A percentile compares a stretch with the other conserved stretches of the same genome.
Conservation (phyloP, 805 yeast genomes). For the Lipomyces chichibuensis region DNA sequence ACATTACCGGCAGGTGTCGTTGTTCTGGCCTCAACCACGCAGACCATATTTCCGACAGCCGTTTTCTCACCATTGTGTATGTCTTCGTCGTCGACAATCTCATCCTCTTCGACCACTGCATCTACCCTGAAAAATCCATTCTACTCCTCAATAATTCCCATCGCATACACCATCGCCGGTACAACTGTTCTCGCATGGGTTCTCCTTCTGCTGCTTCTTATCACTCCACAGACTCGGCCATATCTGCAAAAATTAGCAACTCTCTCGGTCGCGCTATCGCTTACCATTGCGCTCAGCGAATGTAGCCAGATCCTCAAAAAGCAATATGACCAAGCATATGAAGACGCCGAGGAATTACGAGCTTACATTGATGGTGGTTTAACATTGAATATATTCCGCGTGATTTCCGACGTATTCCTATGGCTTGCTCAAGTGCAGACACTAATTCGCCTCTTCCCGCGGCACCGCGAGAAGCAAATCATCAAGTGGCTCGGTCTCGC, state of each 20-base stretch:
- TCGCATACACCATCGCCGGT: constrained; percentile 43
- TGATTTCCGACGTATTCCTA: constrained; percentile 51
- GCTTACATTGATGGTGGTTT: constrained; percentile 46
- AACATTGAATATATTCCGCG: constrained; percentile 47
- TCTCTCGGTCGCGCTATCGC: constrained; percentile 56
- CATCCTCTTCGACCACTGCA: constrained; percentile 6
- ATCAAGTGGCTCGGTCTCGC: constrained; percentile 44
- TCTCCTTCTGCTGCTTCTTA: constrained; percentile 58
- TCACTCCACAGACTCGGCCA: constrained; percentile 64
- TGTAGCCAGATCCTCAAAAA: constrained; percentile 51
- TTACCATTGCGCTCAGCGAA: constrained; percentile 55
- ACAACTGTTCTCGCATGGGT: constrained; percentile 63
- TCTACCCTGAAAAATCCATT: constrained; percentile 38
- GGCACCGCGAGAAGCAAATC: constrained; percentile 43
- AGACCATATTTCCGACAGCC: constrained; percentile 22
- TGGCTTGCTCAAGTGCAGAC: constrained; percentile 62
- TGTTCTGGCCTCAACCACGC: constrained; percentile 27
- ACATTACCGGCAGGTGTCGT: constrained; percentile 34
- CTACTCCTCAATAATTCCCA: constrained; percentile 43
- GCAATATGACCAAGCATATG: constrained; percentile 59
- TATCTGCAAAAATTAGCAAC: constrained; percentile 60
- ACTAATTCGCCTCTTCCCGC: constrained; percentile 46
- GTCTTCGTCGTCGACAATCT: constrained; percentile 2
- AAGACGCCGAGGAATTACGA: constrained; percentile 54
- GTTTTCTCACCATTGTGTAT: constrained; percentile 29